phyloP scores from a whole-genome alignment of 2,329 filamentous ascomycete genomes.

The Coniochaeta sp. region DNA sequence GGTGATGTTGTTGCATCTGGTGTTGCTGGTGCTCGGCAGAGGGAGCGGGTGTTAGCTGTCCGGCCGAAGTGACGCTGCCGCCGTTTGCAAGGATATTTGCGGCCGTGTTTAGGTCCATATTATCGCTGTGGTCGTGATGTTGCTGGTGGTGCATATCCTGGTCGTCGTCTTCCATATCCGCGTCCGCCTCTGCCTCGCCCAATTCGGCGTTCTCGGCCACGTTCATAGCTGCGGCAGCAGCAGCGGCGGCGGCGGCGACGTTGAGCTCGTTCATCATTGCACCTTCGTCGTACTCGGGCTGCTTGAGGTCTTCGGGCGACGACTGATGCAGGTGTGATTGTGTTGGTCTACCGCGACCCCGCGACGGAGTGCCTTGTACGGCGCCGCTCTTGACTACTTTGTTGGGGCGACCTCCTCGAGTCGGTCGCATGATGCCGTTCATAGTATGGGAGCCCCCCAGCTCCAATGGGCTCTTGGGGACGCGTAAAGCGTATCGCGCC shows the following conservation, averaged over 20 bases:
- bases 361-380: slow-evolving; percentile 7
- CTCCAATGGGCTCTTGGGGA: slow-evolving; percentile 13
- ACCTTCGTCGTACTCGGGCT: slow-evolving; percentile 5
- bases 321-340: not conserved
- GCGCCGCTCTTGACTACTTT: slow-evolving; percentile 34
- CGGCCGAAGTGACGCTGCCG: slow-evolving; percentile 7
- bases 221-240: not conserved
- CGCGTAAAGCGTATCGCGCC: slow-evolving; percentile 7
- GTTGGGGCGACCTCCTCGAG: slow-evolving; percentile 29
- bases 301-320: not conserved
- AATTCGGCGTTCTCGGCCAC: not conserved
- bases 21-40: slow-evolving; percentile 16
- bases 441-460: slow-evolving; percentile 13
- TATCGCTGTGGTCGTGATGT: slow-evolving; percentile 16
- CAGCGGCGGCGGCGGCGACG: not conserved
- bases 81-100: slow-evolving; percentile 23
- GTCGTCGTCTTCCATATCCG: slow-evolving; percentile 7
- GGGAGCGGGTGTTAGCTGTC: not conserved
- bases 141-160: slow-evolving; percentile 22
- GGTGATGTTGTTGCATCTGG: slow-evolving; percentile 19
- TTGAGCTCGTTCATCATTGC: slow-evolving; percentile 4
- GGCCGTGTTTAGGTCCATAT: slow-evolving; percentile 19
- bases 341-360: not conserved
- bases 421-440: slow-evolving; percentile 27
- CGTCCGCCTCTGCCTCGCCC: slow-evolving; percentile 4